A percentile compares a stretch with the other conserved stretches of the same genome.
These are phyloP conservation scores for Solanum microdontum DNA, from an alignment of 257 asterid genomes.

Conservation along the genomic window DNA sequence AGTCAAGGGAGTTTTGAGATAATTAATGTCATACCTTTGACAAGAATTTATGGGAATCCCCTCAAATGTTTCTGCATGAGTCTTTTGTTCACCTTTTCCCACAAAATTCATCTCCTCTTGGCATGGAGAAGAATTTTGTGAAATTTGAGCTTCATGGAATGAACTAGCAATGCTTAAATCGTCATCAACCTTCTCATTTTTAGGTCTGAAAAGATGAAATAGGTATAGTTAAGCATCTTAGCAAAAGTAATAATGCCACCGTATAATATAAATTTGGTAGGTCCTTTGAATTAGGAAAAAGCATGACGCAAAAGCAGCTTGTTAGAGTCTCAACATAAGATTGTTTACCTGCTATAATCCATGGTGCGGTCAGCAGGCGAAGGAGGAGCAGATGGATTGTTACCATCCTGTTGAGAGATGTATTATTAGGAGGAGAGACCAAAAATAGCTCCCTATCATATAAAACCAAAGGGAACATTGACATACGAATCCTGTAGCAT, in stretches of 20 bases:
- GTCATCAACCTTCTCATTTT: constrained; percentile 44
- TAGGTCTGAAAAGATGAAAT: constrained; percentile 29
- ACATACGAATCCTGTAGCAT: constrained; percentile 57
- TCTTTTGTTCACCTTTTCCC: constrained; percentile 31
- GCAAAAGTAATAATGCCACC: not conserved
- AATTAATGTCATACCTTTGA: constrained; percentile 31
- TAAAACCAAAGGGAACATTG: not conserved
- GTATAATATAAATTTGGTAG: not conserved
- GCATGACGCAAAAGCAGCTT: not conserved
- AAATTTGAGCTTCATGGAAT: constrained; percentile 21
- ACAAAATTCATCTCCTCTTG: constrained; percentile 30
- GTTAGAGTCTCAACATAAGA: constrained; percentile 3
- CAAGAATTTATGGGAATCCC: constrained; percentile 19
- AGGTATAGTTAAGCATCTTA: constrained; percentile 2
- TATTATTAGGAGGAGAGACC: constrained; percentile 12
- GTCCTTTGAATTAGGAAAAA: not conserved
- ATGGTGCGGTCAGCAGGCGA: constrained; percentile 25
- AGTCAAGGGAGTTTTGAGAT: not conserved
- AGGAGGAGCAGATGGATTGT: constrained; percentile 30
- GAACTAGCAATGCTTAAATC: constrained; percentile 31
- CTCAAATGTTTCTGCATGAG: constrained; percentile 32
- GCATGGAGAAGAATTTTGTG: constrained; percentile 15
- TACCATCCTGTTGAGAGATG: constrained; percentile 58
- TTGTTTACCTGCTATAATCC: constrained; percentile 34
- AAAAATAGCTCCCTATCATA: not conserved